Conservation (phyloP, 2,329 filamentous ascomycete genomes). For the Pleurostoma richardsiae region DNA sequence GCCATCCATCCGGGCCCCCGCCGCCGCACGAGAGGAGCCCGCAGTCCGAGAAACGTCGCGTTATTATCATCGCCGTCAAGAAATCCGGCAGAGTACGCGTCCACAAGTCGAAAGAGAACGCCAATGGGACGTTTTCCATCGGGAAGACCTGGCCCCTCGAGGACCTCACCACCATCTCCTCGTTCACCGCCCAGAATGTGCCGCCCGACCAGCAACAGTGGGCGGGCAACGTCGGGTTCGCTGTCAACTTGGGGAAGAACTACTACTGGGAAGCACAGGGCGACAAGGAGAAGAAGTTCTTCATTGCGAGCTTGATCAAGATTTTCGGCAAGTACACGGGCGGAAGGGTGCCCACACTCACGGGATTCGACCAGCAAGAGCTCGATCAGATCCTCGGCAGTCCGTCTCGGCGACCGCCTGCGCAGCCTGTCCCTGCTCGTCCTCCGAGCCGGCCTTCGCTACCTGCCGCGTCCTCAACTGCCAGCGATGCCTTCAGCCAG, state of each 20-base stretch:
- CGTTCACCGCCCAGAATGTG: slow-evolving; percentile 62
- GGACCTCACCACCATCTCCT: slow-evolving; percentile 79
- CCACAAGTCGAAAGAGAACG: slow-evolving; percentile 95
- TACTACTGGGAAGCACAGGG: slow-evolving; percentile 97
- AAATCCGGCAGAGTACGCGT: slow-evolving; percentile 90
- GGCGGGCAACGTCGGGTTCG: slow-evolving; percentile 80
- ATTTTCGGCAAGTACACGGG: slow-evolving; percentile 96
- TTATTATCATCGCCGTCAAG: slow-evolving; percentile 90
- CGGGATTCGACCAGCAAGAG: slow-evolving; percentile 78
- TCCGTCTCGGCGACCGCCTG: slow-evolving; percentile 29
- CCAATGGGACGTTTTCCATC: slow-evolving; percentile 90
- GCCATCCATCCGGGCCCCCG: slow-evolving; percentile 76
- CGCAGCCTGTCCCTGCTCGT: slow-evolving; percentile 16
- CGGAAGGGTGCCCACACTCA: slow-evolving; percentile 71
- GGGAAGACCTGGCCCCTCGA: slow-evolving; percentile 98
- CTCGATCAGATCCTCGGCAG: slow-evolving; percentile 68
- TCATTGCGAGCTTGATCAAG: slow-evolving; percentile 92
- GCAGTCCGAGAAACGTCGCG: slow-evolving; percentile 76
- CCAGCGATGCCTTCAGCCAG: slow-evolving; percentile 1
- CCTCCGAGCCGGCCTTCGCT: slow-evolving; percentile 12
- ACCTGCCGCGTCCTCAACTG: slow-evolving; percentile 6
- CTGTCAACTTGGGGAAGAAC: slow-evolving; percentile 83
- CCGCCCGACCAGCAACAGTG: slow-evolving; percentile 61
- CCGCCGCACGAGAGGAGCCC: slow-evolving; percentile 68
- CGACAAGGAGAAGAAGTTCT: slow-evolving; percentile 96